Evolutionary conservation across 495 filamentous ascomycete genomes (phyloP), one percentile per base, ranked within the genome.

Genomic region (Letharia columbiana): DNA sequence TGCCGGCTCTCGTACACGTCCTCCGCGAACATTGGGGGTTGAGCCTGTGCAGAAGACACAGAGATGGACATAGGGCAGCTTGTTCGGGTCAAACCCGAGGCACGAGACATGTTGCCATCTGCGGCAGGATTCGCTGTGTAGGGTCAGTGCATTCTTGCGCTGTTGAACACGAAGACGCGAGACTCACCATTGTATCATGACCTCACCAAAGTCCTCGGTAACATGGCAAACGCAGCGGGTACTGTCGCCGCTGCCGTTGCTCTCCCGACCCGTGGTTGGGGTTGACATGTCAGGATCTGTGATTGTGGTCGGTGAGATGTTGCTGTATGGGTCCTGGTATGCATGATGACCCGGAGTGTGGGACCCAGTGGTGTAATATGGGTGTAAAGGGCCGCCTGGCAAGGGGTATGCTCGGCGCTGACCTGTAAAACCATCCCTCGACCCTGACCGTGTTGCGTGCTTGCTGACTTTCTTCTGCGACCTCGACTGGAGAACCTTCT

Each of bases 61-160:
- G 17, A 94, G 86, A 74, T 91, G 93, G 13, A 92, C 87, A 0
- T 81, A 81, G 31, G 90, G 89, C 56, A 90, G 79, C 52, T 75
- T 78, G 61, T 87, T 82, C 11, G 77, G 74, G 65, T 86, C 86
- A 35, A 92, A 79, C 23, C 89, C 87, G 42, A 92, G 82, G 72
- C 91, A 96, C 70, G 82, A 82, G 9, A 86, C 88, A 71, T 96
- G 91, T 40, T 92, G 82, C 86, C 87, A 93, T 76, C 92, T 88
- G 49, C 85, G 87, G 76, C 91, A 96, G 6, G 91, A 92, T 77
- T 92, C 88, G 76, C 91, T 92, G 70, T 28, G 44, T 42, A 28
- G 10, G 23, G 49, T 76, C 50, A 77, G 71, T 50, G 45, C 9
- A 15, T 1, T 44, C 41, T 40, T 20, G 44, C 35, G 8, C 15